Conservation (phyloP, 768 basidiomycete genomes). For the Russula sp. region DNA sequence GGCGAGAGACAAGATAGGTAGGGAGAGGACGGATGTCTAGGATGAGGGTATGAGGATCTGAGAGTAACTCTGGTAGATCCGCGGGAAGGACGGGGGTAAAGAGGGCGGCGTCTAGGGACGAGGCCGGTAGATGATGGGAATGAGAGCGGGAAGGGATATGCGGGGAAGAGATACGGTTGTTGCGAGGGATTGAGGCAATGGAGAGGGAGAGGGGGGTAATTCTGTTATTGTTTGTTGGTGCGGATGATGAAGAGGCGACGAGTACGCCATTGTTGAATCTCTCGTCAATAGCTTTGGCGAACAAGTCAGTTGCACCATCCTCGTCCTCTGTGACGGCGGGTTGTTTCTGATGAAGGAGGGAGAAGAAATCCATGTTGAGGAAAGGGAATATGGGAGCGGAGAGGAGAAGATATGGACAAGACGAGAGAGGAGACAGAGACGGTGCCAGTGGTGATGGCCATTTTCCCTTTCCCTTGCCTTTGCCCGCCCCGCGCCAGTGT, state of each 20-base stretch:
- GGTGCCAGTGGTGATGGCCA: neutral
- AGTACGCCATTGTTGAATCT: slow-evolving; percentile 34
- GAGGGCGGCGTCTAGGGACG: slow-evolving; percentile 15
- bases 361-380: slow-evolving; percentile 24
- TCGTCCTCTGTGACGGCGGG: slow-evolving; percentile 14
- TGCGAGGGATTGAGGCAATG: slow-evolving; percentile 24
- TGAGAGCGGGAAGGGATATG: slow-evolving; percentile 15
- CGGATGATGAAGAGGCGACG: slow-evolving; percentile 25
- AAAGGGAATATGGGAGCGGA: neutral
- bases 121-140: slow-evolving; percentile 11
- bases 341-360: slow-evolving; percentile 19
- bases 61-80: slow-evolving; percentile 31
- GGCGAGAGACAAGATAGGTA: slow-evolving; percentile 57
- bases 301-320: slow-evolving; percentile 35
- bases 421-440: neutral
- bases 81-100: slow-evolving; percentile 28
- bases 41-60: slow-evolving; percentile 47
- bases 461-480: neutral
- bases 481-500: slow-evolving; percentile 15
- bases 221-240: slow-evolving; percentile 30
- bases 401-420: neutral
- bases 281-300: slow-evolving; percentile 50
- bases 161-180: slow-evolving; percentile 15
- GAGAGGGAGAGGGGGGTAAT: slow-evolving; percentile 30
- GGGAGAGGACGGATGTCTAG: slow-evolving; percentile 88